A percentile compares a stretch with the other conserved stretches of the same genome.
Conservation (phyloP, 2,329 filamentous ascomycete genomes). For the Waltergamsia citrina region DNA sequence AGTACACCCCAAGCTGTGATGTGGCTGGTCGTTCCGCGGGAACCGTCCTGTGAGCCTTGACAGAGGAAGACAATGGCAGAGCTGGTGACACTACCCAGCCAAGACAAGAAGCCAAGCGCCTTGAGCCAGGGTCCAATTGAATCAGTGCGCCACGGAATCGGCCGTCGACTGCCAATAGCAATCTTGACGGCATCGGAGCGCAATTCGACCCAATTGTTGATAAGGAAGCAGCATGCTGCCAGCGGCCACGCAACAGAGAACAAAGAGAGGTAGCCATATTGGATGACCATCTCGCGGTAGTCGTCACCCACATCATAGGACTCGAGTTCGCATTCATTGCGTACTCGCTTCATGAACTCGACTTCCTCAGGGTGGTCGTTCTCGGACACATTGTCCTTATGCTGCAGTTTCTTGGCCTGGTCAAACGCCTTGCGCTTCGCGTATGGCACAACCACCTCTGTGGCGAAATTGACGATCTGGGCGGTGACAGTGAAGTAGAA, state of each 20-base stretch:
- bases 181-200: slow-evolving; percentile 93
- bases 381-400: slow-evolving; percentile 36
- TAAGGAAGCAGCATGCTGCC: slow-evolving; percentile 77
- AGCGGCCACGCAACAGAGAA: slow-evolving; percentile 94
- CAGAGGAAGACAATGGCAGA: slow-evolving; percentile 88
- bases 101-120: slow-evolving; percentile 79
- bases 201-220: slow-evolving; percentile 95
- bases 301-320: slow-evolving; percentile 86
- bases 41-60: slow-evolving; percentile 56
- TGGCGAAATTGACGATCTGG: slow-evolving; percentile 77
- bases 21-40: slow-evolving; percentile 55
- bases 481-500: slow-evolving; percentile 95
- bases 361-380: slow-evolving; percentile 70
- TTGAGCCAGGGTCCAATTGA: slow-evolving; percentile 91
- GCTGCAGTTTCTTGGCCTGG: slow-evolving; percentile 70
- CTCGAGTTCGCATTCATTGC: slow-evolving; percentile 72
- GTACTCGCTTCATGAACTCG: slow-evolving; percentile 70
- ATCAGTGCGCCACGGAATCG: slow-evolving; percentile 82
- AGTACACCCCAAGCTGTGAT: slow-evolving; percentile 76
- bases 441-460: slow-evolving; percentile 80
- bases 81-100: slow-evolving; percentile 84
- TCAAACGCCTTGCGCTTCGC: slow-evolving; percentile 68
- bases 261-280: slow-evolving; percentile 76
- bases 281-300: slow-evolving; percentile 87
- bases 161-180: slow-evolving; percentile 77